A percentile compares a stretch with the other conserved stretches of the same genome.
These are phyloP conservation scores for Xylaria sp. DNA, from an alignment of 2,329 filamentous ascomycete genomes.

Conservation along the genomic window DNA sequence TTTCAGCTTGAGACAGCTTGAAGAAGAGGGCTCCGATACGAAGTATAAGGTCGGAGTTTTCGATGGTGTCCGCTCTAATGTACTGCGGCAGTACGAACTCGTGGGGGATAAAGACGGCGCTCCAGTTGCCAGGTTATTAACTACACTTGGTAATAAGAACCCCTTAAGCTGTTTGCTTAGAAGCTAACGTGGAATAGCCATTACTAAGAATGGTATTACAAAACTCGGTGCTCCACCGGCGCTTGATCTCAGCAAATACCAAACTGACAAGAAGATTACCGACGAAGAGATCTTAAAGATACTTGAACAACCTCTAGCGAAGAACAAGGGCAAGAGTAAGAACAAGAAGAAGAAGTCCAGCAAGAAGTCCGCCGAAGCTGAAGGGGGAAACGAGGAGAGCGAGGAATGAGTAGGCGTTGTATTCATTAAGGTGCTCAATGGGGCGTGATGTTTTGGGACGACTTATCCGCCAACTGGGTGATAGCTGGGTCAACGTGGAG, in stretches of 20 bases:
- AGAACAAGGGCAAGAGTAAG: slow-evolving; percentile 92
- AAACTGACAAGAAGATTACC: slow-evolving; percentile 97
- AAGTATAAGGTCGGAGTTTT: slow-evolving; percentile 86
- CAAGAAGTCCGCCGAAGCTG: slow-evolving; percentile 62
- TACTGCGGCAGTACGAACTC: slow-evolving; percentile 95
- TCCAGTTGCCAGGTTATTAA: slow-evolving; percentile 86
- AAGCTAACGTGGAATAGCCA: slow-evolving; percentile 66
- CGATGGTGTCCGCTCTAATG: slow-evolving; percentile 92
- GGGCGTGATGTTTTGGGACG: slow-evolving; percentile 4
- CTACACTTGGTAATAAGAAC: slow-evolving; percentile 78
- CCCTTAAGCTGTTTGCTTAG: slow-evolving; percentile 4
- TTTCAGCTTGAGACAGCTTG: slow-evolving; percentile 96
- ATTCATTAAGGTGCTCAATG: slow-evolving; percentile 15
- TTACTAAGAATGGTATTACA: slow-evolving; percentile 97
- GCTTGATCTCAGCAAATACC: slow-evolving; percentile 82
- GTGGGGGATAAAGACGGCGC: slow-evolving; percentile 92
- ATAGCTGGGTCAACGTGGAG: slow-evolving; percentile 14
- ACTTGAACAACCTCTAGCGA: slow-evolving; percentile 85
- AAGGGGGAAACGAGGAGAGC: slow-evolving; percentile 41
- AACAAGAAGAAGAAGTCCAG: slow-evolving; percentile 83
- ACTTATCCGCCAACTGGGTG: slow-evolving; percentile 26
- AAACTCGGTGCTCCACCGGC: slow-evolving; percentile 82
- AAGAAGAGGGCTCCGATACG: slow-evolving; percentile 88
- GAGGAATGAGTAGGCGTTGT: slow-evolving; percentile 43
- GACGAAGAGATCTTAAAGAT: slow-evolving; percentile 97